Evolutionary conservation across 2,329 filamentous ascomycete species (phyloP).

Genomic region (Pyricularia pennisetigena): DNA sequence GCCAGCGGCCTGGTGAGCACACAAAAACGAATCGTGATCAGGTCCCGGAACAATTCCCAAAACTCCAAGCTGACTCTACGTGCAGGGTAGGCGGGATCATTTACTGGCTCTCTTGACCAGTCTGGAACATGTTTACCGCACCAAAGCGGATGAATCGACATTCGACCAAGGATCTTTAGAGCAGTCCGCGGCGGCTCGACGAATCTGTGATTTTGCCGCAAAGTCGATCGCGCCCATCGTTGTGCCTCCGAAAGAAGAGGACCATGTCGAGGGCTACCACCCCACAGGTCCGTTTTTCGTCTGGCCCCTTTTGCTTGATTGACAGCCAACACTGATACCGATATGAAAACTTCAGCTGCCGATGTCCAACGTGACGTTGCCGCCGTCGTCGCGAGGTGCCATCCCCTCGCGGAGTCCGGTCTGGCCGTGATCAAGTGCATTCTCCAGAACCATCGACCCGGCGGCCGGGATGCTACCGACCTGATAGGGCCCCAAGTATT

Average conservation of each 20-base stretch:
- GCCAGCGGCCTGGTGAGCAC: not conserved
- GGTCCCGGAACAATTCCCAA: not conserved
- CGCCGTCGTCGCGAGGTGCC: slow-evolving; percentile 6
- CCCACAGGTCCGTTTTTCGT: not conserved
- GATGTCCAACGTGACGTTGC: not conserved
- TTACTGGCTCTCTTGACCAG: slow-evolving; percentile 6
- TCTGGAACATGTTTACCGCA: not conserved
- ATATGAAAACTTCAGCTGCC: not conserved
- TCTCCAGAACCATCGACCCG: not conserved
- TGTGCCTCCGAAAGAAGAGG: slow-evolving; percentile 2
- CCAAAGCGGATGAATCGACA: not conserved
- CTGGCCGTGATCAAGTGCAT: slow-evolving; percentile 11
- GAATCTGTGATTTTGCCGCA: slow-evolving; percentile 8
- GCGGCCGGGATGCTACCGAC: not conserved
- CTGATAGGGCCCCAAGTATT: slow-evolving; percentile 16
- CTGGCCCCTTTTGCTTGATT: not conserved
- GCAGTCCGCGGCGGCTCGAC: not conserved
- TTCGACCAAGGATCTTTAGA: not conserved
- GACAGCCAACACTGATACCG: too few relatives aligned
- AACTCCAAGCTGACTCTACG: not conserved
- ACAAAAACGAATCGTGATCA: not conserved
- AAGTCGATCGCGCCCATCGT: slow-evolving; percentile 7
- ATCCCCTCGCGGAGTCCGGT: slow-evolving; percentile 8
- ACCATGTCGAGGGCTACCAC: slow-evolving; percentile 5
- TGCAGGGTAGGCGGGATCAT: slow-evolving; percentile 5